A percentile compares a stretch with the other conserved stretches of the same genome.
These are phyloP conservation scores for Boletus pseudo-olivaceus DNA, from an alignment of 768 basidiomycete species.

Conservation along the genomic window DNA sequence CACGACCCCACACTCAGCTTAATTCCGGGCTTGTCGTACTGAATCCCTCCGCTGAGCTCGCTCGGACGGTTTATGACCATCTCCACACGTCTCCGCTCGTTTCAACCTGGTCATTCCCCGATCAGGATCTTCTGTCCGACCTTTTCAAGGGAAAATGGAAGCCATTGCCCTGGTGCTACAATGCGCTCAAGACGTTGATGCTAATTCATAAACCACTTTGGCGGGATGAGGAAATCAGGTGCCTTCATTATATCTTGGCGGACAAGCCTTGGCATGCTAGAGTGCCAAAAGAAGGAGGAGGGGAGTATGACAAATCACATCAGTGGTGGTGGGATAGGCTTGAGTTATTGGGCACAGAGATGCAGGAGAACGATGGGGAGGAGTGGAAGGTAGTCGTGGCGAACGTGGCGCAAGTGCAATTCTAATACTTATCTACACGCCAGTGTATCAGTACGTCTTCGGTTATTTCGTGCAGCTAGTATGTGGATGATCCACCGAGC, in stretches of 20 bases:
- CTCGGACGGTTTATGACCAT: conserved; percentile 48
- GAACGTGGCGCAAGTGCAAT: conserved; percentile 39
- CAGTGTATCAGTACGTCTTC: not conserved
- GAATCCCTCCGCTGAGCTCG: conserved; percentile 60
- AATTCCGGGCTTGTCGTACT: conserved; percentile 91
- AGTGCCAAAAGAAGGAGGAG: conserved; percentile 36
- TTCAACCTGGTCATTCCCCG: conserved; percentile 67
- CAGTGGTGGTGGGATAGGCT: conserved; percentile 82
- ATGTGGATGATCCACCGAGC: not conserved
- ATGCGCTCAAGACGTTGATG: conserved; percentile 87
- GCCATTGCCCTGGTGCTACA: conserved; percentile 83
- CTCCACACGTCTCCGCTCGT: conserved; percentile 47
- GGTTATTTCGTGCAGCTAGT: not conserved
- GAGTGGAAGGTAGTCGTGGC: conserved; percentile 50
- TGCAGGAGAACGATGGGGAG: conserved; percentile 42
- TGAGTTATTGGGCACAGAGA: conserved; percentile 37
- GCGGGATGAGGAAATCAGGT: conserved; percentile 81
- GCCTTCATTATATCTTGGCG: conserved; percentile 81
- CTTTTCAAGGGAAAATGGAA: conserved; percentile 78
- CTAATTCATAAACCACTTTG: conserved; percentile 70
- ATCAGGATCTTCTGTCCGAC: conserved; percentile 87
- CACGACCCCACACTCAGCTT: conserved; percentile 76
- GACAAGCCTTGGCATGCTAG: conserved; percentile 84
- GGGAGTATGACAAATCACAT: conserved; percentile 52
- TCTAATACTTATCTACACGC: not conserved